Evolutionary conservation across 2,329 filamentous ascomycete genomes (phyloP), one percentile per base, ranked within the genome.

Genomic region (Lizonia empirigonia): DNA sequence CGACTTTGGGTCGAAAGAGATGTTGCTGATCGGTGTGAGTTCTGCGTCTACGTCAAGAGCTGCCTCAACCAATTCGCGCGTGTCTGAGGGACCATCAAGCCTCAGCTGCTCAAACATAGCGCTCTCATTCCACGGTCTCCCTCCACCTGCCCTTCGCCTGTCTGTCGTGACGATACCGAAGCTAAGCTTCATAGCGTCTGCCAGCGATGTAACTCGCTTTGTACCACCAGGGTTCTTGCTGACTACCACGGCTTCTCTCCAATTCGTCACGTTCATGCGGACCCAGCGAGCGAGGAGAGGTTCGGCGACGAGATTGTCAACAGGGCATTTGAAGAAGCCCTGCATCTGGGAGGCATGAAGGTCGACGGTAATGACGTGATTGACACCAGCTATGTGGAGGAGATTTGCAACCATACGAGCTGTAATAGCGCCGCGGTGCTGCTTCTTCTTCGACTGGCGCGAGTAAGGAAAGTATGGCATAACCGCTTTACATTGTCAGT

Each of bases 381-480:
- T 91, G 60, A 99, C 91, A 45, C 94, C 94, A 42, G 94, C 94
- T 50, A 99, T 89, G 54, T 89, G 85, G 62, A 99, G 85, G 40
- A 97, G 84, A 73, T 99, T 99, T 55, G 94, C 93, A 44, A 99
- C 84, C 91, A 99, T 96, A 62, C 93, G 87, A 47, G 94, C 94
- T 7, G 94, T 97, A 69, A 99, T 97, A 52, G 94, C 91, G 42
- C 94, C 94, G 60, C 94, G 85, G 71, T 97, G 93, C 49, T 91
- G 91, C 78, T 99, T 99, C 82, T 97, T 97, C 82, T 99, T 99
- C 51, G 93, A 97, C 76, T 99, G 94, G 56, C 94, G 90, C 63
- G 91, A 97, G 79, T 99, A 99, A n/a, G 94, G 94, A 70, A 97
- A 99, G 77, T 97, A 97, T 10, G 90, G 90, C 68, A 94, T 84